Conservation (phyloP, 192 early-diverging fungal species). For the Dissophora globulifera region DNA sequence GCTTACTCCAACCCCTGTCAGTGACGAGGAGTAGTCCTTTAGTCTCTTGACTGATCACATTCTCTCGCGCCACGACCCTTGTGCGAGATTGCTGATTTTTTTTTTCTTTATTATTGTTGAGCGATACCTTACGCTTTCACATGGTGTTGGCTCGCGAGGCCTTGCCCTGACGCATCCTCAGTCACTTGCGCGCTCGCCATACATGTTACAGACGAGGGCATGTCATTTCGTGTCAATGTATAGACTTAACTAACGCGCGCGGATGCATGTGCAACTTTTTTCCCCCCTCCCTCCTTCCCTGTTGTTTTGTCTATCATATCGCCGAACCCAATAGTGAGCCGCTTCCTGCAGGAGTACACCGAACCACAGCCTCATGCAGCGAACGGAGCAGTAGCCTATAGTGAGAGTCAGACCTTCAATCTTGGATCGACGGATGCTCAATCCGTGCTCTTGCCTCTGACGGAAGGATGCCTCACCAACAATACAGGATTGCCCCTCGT, state of each 20-base stretch:
- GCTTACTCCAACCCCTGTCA: too few species aligned
- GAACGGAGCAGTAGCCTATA: slow-evolving; percentile 39
- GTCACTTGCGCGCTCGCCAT: neutral
- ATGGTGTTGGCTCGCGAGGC: slow-evolving; percentile 16
- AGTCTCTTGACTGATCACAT: slow-evolving; percentile 52
- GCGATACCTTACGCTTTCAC: slow-evolving; percentile 42
- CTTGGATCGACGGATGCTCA: slow-evolving; percentile 52
- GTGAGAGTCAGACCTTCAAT: slow-evolving; percentile 34
- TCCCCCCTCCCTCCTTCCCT: too few species aligned
- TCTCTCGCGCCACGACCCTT: slow-evolving; percentile 5
- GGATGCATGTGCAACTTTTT: slow-evolving; percentile 12
- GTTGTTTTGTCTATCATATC: neutral
- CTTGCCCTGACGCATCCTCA: neutral
- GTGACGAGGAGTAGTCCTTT: neutral
- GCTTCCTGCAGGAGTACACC: slow-evolving; percentile 75
- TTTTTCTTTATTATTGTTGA: slow-evolving; percentile 14
- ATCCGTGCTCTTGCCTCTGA: slow-evolving; percentile 75
- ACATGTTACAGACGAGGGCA: neutral
- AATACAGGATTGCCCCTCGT: slow-evolving; percentile 92
- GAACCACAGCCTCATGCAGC: slow-evolving; percentile 63
- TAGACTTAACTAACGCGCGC: slow-evolving; percentile 2
- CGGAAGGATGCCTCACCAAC: slow-evolving; percentile 79
- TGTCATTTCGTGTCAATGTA: neutral
- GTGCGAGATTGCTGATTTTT: neutral
- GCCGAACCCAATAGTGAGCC: slow-evolving; percentile 63